Evolutionary conservation across 345 rosid genomes (phyloP).

Genomic region (Populus nigra): DNA sequence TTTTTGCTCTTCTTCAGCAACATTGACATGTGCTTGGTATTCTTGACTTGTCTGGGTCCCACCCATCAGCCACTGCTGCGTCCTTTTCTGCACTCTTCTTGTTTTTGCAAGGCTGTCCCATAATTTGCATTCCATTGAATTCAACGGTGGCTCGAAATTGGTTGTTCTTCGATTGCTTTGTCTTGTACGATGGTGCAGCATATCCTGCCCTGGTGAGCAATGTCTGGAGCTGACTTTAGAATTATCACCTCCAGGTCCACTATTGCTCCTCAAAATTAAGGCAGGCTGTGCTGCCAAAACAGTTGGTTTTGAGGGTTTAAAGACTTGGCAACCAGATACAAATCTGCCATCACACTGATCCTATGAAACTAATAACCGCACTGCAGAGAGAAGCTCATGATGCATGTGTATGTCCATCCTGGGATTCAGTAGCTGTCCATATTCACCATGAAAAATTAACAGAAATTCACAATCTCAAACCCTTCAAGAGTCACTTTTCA

Average conservation of each 20-base stretch:
- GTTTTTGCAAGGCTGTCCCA: constrained; percentile 78
- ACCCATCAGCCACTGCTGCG: constrained; percentile 80
- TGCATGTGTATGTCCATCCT: constrained; percentile 50
- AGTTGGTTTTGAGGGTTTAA: constrained; percentile 30
- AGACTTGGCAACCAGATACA: constrained; percentile 63
- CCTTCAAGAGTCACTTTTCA: not conserved
- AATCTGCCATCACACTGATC: constrained; percentile 71
- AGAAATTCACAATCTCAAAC: constrained; percentile 17
- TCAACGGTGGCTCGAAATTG: constrained; percentile 69
- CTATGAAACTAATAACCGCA: constrained; percentile 51
- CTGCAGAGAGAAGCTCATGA: constrained; percentile 60
- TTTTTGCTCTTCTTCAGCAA: constrained; percentile 76
- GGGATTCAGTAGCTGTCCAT: constrained; percentile 67
- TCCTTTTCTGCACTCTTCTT: constrained; percentile 94
- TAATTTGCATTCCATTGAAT: constrained; percentile 65
- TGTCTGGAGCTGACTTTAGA: constrained; percentile 87
- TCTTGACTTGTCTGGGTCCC: constrained; percentile 47
- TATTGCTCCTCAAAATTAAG: constrained; percentile 46
- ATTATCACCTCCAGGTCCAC: constrained; percentile 88
- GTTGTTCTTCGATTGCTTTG: constrained; percentile 64
- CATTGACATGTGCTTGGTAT: constrained; percentile 57
- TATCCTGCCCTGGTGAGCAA: constrained; percentile 74
- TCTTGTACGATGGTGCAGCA: constrained; percentile 64
- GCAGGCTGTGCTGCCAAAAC: constrained; percentile 34
- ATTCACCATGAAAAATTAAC: constrained; percentile 14